Percentiles rank a stretch among this genome's conserved stretches.
Evolutionary conservation across 1,284 basidiomycete species (phyloP).

Genomic region (Malassezia arunalokei): DNA sequence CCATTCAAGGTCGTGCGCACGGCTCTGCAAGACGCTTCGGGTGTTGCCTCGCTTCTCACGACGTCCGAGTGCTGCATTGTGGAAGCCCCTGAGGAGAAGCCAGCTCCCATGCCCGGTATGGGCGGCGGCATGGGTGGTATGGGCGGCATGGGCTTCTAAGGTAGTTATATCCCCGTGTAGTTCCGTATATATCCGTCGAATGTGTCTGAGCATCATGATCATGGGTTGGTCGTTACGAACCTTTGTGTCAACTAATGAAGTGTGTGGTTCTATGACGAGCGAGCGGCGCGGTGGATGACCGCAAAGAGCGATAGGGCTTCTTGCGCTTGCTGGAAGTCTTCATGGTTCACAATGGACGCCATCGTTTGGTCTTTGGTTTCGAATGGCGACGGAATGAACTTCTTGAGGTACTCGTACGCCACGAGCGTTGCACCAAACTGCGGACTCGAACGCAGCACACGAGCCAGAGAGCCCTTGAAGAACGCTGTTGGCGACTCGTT

Average conservation of each 20-base stretch:
- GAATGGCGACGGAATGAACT: slow-evolving; percentile 12
- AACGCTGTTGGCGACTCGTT: slow-evolving; percentile 80
- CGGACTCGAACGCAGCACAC: slow-evolving; percentile 62
- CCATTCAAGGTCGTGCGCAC: slow-evolving; percentile 44
- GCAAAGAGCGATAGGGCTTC: slow-evolving; percentile 2
- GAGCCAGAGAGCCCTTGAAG: slow-evolving; percentile 89
- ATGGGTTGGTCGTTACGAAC: too few relatives aligned
- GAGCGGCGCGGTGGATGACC: not conserved
- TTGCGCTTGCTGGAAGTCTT: slow-evolving; percentile 4
- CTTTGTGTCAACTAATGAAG: too few relatives aligned
- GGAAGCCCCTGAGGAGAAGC: slow-evolving; percentile 72
- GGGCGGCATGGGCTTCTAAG: slow-evolving; percentile 44
- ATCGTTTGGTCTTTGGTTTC: not conserved
- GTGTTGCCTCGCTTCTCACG: slow-evolving; percentile 74
- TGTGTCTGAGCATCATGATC: not conserved
- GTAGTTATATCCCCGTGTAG: too few relatives aligned
- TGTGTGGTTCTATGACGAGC: too few relatives aligned
- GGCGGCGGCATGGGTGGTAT: slow-evolving; percentile 48
- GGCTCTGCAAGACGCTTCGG: slow-evolving; percentile 34
- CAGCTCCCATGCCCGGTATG: slow-evolving; percentile 46
- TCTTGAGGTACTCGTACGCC: slow-evolving; percentile 63
- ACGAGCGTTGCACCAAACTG: slow-evolving; percentile 82
- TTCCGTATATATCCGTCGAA: too few relatives aligned
- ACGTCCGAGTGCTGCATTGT: slow-evolving; percentile 88
- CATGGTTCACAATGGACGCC: not conserved